phyloP scores from a whole-genome alignment of 352 stramenopile genomes.

The Elongisporangium senticosum region DNA sequence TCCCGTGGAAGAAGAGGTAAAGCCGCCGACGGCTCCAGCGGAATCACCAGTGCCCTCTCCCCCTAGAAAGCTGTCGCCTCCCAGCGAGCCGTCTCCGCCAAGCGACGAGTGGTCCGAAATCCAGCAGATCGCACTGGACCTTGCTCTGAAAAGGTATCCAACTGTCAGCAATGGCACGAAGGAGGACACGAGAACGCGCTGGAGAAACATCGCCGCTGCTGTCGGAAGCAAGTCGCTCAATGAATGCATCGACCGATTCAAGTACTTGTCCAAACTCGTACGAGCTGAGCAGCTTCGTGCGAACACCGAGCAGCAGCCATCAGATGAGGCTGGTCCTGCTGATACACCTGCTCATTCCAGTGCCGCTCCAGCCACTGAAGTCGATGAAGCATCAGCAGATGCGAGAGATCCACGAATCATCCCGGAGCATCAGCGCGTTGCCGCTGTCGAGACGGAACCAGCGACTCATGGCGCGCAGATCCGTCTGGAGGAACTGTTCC shows the following conservation, averaged over 20 bases:
- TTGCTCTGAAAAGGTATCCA: conserved; percentile 68
- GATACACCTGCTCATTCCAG: neutral
- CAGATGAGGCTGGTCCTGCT: conserved; percentile 6
- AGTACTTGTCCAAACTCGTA: conserved; percentile 50
- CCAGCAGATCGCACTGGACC: conserved; percentile 63
- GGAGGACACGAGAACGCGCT: conserved; percentile 69
- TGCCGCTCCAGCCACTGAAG: neutral
- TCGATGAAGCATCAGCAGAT: conserved; percentile 9
- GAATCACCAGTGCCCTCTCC: neutral
- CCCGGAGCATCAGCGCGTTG: conserved; percentile 29
- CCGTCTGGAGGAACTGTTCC: conserved; percentile 60
- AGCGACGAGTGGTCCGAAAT: conserved; percentile 45
- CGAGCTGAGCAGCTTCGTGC: conserved; percentile 13
- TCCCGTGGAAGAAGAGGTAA: neutral
- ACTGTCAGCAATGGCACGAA: conserved; percentile 11
- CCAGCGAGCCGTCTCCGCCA: neutral
- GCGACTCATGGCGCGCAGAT: conserved; percentile 47
- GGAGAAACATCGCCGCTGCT: conserved; percentile 56
- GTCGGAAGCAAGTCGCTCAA: conserved; percentile 66
- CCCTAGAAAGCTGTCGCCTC: neutral
- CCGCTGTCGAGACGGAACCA: conserved; percentile 44
- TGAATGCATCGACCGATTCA: conserved; percentile 81
- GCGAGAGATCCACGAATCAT: conserved; percentile 42
- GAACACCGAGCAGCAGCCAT: neutral
- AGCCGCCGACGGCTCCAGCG: neutral